Base-by-base conservation (phyloP, 139 green algal genomes). In the Coccomyxa sp. region DNA sequence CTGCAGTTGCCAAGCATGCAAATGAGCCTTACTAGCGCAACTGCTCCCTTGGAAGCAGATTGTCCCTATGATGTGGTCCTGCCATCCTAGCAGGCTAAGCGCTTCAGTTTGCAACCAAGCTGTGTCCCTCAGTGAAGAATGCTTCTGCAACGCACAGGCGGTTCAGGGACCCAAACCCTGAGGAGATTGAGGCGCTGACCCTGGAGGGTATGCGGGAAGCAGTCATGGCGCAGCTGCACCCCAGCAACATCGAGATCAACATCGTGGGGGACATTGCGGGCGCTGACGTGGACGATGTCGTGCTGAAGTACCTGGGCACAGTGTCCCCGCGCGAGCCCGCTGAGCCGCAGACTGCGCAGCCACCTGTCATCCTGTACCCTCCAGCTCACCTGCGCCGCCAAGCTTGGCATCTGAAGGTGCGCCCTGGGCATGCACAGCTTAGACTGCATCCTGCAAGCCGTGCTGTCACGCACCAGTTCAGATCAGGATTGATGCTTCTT, bases 211-310 rank as follows among this genome's bases (percentile, higher is more conserved):
- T 95, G 80, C 78, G 83, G 9, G 58, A 86, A 9, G 86, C 83
- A 24, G 84, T 97, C 31, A 88, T 88, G 83, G 76, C 77, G 55
- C 90, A 96, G 79, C 86, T 97, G 36, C 82, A 87, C 31, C 81
- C 88, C 1, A 85, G 80, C 41, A 92, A 93, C 77, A 72, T 95
- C 9, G 91, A 93, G 88, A 90, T 94, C 76, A 94, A 85, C 79
- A 80, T 99, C 7, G 95, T 97, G 41, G 96, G 96, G 14, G 96
- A 99, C 87, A 93, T 99, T 79, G 92, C 97, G 54, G 55, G 83
- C 22, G 86, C 85, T 29, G 91, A 95, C 83, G 75, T 98, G 35
- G 90, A 97, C 68, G 35, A 80, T 10, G 79, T 88, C 74, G 75
- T 76, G 34, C 82, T 93, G 36, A 83, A 74, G 40, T 95, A 94